Evolutionary conservation across 805 yeast genomes (phyloP), one percentile per base, ranked within the genome.

Genomic region (Lachancea kluyveri): DNA sequence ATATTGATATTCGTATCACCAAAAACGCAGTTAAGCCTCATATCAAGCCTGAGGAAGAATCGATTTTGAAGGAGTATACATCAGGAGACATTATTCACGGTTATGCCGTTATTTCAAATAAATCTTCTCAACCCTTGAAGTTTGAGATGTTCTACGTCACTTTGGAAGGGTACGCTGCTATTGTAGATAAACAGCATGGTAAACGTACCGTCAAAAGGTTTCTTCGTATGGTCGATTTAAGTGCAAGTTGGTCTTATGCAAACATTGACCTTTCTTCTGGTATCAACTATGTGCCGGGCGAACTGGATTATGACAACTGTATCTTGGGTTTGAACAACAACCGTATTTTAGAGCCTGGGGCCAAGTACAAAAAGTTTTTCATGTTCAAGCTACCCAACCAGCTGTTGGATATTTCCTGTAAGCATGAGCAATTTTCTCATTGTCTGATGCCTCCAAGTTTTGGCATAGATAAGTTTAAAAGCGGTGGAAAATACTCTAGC

Each of bases 61-160:
- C 59, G 49, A 67, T 54, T 22, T 46, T 70, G 17, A 63, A 65
- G 36, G 83, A 77, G 49, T 80, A 71, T 47, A 72, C 72, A 12
- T 77, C 79, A 8, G 85, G 85, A n/a, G 87, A 79, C 47, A 63
- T 64, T 13, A 62, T 80, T 9, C 68, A 72, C 45, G 90, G 90
- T 0, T 73, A 68, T 43, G 66, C 74, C 33, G 49, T 65, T 6
- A 62, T 75, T 17, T 59, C 68, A 26, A 75, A 75, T 45, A 62
- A 56, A 9, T 63, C 75, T 4, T 48, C 61, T 8, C 50, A 54
- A 8, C 69, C 68, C 1, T 54, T 79, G 13, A 69, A 70, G 2
- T 80, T 78, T 46, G 80, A 78, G 42, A 74, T 74, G 76, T 71
- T 79, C 46, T 72, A 43, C 30, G 73, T 69, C 3, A 65, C 73